Percentiles rank a stretch among this genome's conserved stretches.
Evolutionary conservation across 805 yeast genomes (phyloP).

Genomic region (Torulaspora microellipsoides): DNA sequence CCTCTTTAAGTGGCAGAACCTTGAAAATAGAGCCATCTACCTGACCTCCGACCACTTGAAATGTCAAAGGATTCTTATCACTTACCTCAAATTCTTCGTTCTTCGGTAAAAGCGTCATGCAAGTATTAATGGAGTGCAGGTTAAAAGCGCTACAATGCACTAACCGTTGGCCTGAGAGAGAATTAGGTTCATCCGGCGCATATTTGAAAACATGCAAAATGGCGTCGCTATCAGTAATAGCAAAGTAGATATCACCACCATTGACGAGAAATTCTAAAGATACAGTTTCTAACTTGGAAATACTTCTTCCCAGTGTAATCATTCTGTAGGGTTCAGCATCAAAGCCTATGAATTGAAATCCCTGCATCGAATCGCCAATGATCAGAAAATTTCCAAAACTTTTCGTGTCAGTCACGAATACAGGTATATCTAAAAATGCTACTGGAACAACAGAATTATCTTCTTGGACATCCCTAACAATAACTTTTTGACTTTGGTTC

Average conservation of each 20-base stretch:
- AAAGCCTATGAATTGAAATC: constrained; percentile 75
- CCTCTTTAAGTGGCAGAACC: constrained; percentile 70
- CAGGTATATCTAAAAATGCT: constrained; percentile 84
- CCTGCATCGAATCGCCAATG: constrained; percentile 72
- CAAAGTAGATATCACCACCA: constrained; percentile 62
- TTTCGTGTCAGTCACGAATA: constrained; percentile 74
- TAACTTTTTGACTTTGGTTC: constrained; percentile 76
- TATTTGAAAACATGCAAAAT: constrained; percentile 71
- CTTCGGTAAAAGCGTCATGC: constrained; percentile 43
- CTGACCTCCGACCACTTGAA: constrained; percentile 66
- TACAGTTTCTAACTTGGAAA: constrained; percentile 54
- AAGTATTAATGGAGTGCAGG: constrained; percentile 56
- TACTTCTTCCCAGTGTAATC: constrained; percentile 72
- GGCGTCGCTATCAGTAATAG: constrained; percentile 64
- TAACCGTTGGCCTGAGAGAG: constrained; percentile 73
- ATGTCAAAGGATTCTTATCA: constrained; percentile 32
- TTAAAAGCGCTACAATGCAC: constrained; percentile 67
- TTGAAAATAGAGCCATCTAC: constrained; percentile 75
- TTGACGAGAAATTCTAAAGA: constrained; percentile 61
- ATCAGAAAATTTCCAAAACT: constrained; percentile 77
- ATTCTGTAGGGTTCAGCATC: constrained; percentile 93
- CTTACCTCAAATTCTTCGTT: constrained; percentile 31
- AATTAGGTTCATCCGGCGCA: constrained; percentile 86
- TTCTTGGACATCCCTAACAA: constrained; percentile 80
- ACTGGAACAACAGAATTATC: constrained; percentile 87